Conservation (phyloP, 179 eudicot species). For the Beta macrorhiza region DNA sequence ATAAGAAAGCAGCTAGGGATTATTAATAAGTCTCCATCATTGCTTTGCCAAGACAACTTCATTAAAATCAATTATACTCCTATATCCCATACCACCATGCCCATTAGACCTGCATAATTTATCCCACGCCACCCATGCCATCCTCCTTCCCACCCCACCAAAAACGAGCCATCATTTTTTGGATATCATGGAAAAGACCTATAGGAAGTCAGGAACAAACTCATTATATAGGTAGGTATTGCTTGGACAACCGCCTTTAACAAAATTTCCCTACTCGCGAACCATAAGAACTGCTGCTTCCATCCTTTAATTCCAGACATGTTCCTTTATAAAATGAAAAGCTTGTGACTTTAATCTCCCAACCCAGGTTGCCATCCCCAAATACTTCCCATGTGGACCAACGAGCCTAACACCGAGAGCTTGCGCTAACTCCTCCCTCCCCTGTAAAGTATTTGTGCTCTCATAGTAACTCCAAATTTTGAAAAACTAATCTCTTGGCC, state of each 20-base stretch:
- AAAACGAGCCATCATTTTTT: neutral
- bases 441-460: neutral
- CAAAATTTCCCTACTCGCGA: slow-evolving; percentile 6
- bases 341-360: neutral
- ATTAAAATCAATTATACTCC: too few species aligned
- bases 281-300: neutral
- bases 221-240: neutral
- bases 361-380: neutral
- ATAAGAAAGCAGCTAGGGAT: neutral
- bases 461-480: neutral
- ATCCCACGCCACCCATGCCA: neutral
- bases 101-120: too few species aligned
- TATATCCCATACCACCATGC: too few species aligned
- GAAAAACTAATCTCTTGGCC: neutral
- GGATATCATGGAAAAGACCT: neutral
- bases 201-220: neutral
- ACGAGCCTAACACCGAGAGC: neutral
- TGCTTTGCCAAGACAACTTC: too few species aligned
- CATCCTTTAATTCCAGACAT: neutral
- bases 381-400: neutral
- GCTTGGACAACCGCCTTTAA: slow-evolving; percentile 5
- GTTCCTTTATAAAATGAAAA: neutral
- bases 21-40: too few species aligned
- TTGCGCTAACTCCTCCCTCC: too few species aligned
- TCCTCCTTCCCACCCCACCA: neutral